A percentile compares a stretch with the other conserved stretches of the same genome.
phyloP scores from a whole-genome alignment of 305 asterid genomes.

The Fraxinus floribunda region DNA sequence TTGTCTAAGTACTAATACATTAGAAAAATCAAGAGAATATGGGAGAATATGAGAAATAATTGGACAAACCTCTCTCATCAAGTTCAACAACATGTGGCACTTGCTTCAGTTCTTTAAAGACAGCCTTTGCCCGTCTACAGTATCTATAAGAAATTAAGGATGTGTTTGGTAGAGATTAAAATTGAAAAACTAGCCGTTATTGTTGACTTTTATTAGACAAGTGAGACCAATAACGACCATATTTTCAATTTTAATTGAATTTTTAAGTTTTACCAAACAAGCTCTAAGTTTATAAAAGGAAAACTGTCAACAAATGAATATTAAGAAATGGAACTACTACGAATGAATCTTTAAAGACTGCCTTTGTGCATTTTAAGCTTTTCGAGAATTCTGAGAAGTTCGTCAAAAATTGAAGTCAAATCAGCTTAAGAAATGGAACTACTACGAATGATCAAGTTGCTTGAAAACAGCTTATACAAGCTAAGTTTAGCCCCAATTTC shows the following conservation, averaged over 20 bases:
- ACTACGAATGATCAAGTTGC: not conserved
- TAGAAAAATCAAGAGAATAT: not conserved
- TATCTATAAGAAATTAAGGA: slow-evolving; percentile 46
- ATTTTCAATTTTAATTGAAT: too few species aligned
- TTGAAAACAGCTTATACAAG: not conserved
- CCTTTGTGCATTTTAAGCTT: not conserved
- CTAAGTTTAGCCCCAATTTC: not conserved
- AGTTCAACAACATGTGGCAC: slow-evolving; percentile 77
- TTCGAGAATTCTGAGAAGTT: not conserved
- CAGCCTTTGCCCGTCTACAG: slow-evolving; percentile 84
- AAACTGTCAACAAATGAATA: not conserved
- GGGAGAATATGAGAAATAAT: not conserved
- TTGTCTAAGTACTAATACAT: slow-evolving; percentile 1
- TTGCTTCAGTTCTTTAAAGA: slow-evolving; percentile 78
- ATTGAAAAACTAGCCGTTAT: too few species aligned
- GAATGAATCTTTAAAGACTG: too few species aligned
- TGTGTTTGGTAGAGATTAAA: not conserved
- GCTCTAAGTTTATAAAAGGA: slow-evolving; percentile 1
- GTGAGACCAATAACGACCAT: too few species aligned
- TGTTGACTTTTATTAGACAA: too few species aligned
- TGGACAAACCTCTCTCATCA: slow-evolving; percentile 75
- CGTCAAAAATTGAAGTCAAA: not conserved
- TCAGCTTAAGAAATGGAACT: not conserved
- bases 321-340: too few species aligned
- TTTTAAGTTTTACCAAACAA: too few species aligned